phyloP scores from a whole-genome alignment of 169 alveolate genomes.

The Perkinsus marinus region DNA sequence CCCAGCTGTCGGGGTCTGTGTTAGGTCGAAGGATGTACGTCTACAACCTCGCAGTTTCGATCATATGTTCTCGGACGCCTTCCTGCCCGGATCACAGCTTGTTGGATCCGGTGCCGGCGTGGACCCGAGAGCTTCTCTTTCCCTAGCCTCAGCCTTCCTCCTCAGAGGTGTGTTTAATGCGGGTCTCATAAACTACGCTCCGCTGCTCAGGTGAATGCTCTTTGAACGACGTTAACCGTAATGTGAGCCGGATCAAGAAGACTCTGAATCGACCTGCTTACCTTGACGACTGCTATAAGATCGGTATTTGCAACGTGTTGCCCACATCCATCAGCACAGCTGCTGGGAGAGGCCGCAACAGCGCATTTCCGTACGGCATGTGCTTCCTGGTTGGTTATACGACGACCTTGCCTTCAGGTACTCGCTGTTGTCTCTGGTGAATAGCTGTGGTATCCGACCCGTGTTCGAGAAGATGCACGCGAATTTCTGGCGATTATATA shows the following conservation, averaged over 20 bases:
- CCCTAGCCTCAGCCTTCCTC: conserved; percentile 76
- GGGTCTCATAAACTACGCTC: not conserved
- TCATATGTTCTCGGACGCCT: conserved; percentile 69
- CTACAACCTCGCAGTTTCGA: conserved; percentile 59
- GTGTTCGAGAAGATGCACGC: conserved; percentile 44
- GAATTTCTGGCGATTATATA: conserved; percentile 62
- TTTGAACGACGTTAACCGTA: conserved; percentile 70
- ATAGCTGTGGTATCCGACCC: conserved; percentile 61
- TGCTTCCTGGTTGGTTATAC: not conserved
- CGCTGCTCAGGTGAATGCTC: not conserved
- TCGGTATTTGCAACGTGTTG: conserved; percentile 70
- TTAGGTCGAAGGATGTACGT: conserved; percentile 25
- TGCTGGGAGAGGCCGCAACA: not conserved
- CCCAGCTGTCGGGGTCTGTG: conserved; percentile 36
- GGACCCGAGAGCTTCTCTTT: conserved; percentile 56
- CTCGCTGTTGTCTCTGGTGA: conserved; percentile 62
- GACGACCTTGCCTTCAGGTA: conserved; percentile 36
- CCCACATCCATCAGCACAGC: conserved; percentile 39
- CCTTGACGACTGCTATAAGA: conserved; percentile 78
- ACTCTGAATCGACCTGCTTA: conserved; percentile 65
- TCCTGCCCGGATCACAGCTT: conserved; percentile 50
- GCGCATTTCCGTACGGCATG: not conserved
- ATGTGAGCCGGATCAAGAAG: conserved; percentile 57
- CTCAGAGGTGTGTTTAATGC: conserved; percentile 70
- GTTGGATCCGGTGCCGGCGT: conserved; percentile 42